phyloP scores from a whole-genome alignment of 768 basidiomycete species.

The Tricholoma terreum region DNA sequence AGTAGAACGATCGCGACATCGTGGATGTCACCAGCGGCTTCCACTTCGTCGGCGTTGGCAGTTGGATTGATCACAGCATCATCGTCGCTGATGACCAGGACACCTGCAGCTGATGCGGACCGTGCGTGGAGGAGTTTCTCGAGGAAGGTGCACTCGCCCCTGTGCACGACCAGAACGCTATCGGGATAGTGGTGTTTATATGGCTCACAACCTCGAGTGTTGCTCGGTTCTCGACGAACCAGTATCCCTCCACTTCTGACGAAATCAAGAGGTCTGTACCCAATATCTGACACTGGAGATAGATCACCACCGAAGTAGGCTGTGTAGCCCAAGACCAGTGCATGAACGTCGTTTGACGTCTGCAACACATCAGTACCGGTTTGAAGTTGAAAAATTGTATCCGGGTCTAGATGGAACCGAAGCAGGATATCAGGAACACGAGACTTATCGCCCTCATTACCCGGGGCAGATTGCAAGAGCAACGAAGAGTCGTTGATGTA shows the following conservation, averaged over 20 bases:
- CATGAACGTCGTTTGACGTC: conserved; percentile 35
- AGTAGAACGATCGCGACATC: conserved; percentile 62
- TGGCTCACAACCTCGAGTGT: conserved; percentile 57
- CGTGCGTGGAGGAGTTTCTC: conserved; percentile 75
- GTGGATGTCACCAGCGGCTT: conserved; percentile 53
- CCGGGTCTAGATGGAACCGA: conserved; percentile 56
- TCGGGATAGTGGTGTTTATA: conserved; percentile 48
- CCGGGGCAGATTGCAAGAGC: conserved; percentile 28
- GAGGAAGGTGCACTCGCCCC: conserved; percentile 87
- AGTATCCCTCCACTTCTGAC: conserved; percentile 50
- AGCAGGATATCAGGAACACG: conserved; percentile 48
- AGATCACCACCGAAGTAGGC: conserved; percentile 72
- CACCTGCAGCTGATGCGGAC: conserved; percentile 69
- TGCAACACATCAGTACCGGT: conserved; percentile 30
- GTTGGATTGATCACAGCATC: conserved; percentile 65
- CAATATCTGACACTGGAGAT: conserved; percentile 22
- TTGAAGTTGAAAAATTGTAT: conserved; percentile 43
- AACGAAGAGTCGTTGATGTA: conserved; percentile 70
- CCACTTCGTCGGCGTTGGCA: conserved; percentile 53
- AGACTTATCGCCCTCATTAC: conserved; percentile 19
- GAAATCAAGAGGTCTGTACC: conserved; percentile 38
- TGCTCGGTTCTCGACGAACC: conserved; percentile 49
- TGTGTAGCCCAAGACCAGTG: conserved; percentile 56
- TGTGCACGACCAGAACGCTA: conserved; percentile 57
- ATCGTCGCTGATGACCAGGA: conserved; percentile 70